Evolutionary conservation across 2,329 filamentous ascomycete species (phyloP), one percentile per base, ranked within the genome.

Genomic region (Zymoseptoria tritici): DNA sequence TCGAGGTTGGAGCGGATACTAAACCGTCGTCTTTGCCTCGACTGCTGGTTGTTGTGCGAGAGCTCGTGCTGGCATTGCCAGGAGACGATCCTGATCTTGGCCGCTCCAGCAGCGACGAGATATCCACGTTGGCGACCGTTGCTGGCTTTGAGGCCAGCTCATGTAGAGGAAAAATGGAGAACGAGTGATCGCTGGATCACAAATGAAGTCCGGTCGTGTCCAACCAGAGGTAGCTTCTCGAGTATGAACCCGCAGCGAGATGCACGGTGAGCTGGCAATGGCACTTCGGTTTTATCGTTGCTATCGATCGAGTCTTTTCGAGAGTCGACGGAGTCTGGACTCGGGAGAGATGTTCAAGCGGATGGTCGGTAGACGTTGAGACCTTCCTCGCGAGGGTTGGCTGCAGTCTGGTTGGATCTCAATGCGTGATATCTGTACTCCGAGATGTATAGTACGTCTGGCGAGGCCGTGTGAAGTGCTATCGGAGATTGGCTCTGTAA

Each of bases 71-170:
- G 62, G 73, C 75, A 68, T 78, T 77, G 63, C 75, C 77, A 55
- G 75, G 75, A 57, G 78, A 80, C 75, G 86, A 86, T 82, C 89
- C 86, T 77, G 87, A 86, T 82, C 85, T 85, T 73, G 85, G 79
- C 73, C 82, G 83, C 82, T 92, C 90, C 77, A 96, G 84, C 67
- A 96, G 84, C 68, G 88, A 87, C 77, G 89, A 85, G 88, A 96
- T 95, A 92, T 96, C 91, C 91, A 96, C 87, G 84, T 82, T 92
- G 85, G 80, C 84, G 83, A 81, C 81, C 67, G 59, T 67, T 66
- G 76, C 75, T 73, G 73, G 76, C 74, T 62, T 69, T 62, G 56
- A 65, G 61, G 71, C 77, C 74, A 78, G 76, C 75, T 74, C 74
- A 76, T 75, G 58, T 68, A 53, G 21, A 19, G 22, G 22, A 53